Evolutionary conservation across 176 grass and related monocot genomes (phyloP), one percentile per base, ranked within the genome.

Genomic region (barley (Hordeum vulgare)): DNA sequence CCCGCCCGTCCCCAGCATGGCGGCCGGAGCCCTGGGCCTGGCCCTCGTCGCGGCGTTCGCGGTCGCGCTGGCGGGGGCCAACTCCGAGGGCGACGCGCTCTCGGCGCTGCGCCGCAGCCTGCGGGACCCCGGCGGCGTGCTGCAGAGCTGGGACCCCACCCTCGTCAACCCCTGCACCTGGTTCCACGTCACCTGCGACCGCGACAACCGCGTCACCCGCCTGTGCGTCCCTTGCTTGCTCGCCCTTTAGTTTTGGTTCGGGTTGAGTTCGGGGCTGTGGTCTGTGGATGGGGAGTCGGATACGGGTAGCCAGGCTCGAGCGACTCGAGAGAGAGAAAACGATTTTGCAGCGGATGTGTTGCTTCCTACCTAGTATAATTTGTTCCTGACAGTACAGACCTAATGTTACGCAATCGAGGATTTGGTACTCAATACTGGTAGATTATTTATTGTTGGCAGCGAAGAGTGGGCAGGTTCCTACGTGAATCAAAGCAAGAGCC

Each of bases 81-180:
- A 97, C 89, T 91, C 87, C 66, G 94, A 96, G 77, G 96, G 96
- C 11, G 93, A 96, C 81, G 93, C 93, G 77, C 87, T 99, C 80
- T 93, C 86, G 7, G 89, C 93, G 67, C 86, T 95, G 81, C 90
- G 91, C 45, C 76, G 87, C 68, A 91, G 96, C 85, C 90, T 99
- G 26, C 69, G 83, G 57, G 96, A 95, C 83, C 96, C 96, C 74
- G 91, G 87, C 88, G 89, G 89, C 76, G 95, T 94, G 58, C 90
- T 97, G 21, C 95, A 97, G 84, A 97, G 92, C 86, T 97, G 95
- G 95, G 90, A 97, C 79, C 90, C 95, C 33, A 94, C 86, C 25
- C 95, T 94, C 70, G 95, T 97, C 86, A 94, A 97, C 86, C 88
- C 96, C 21, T 96, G 96, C 85, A 99, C 96, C 80, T 99, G 96